Percentiles rank a stretch among this genome's conserved stretches.
These are phyloP conservation scores for Podila clonocystis DNA, from an alignment of 192 early-diverging fungal species.

Conservation along the genomic window DNA sequence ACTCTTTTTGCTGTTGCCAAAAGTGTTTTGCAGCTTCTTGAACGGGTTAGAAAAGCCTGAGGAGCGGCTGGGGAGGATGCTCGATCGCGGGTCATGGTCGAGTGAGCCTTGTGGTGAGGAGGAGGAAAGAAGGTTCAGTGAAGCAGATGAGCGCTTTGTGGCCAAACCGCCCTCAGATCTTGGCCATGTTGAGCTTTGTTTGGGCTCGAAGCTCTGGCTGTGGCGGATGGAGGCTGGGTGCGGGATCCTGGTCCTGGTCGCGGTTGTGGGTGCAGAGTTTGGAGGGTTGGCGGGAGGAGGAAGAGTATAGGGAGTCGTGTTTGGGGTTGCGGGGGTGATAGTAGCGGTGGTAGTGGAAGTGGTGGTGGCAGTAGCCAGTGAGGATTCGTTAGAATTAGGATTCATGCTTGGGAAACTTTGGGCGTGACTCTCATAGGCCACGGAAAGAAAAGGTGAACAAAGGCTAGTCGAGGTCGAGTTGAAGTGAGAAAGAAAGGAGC, in stretches of 20 bases:
- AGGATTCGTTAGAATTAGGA: background rate
- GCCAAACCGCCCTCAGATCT: slow-evolving; percentile 5
- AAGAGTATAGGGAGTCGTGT: background rate
- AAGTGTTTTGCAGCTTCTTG: slow-evolving; percentile 37
- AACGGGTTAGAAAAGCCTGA: slow-evolving; percentile 45
- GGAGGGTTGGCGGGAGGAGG: too few relatives aligned
- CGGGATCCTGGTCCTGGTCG: slow-evolving; percentile 3
- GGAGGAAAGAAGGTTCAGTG: slow-evolving; percentile 19
- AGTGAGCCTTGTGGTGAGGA: slow-evolving; percentile 4
- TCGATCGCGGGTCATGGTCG: slow-evolving; percentile 7
- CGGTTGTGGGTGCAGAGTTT: background rate
- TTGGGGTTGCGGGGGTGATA: background rate
- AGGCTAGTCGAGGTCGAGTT: background rate
- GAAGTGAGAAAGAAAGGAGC: background rate
- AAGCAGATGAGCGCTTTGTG: slow-evolving; percentile 18
- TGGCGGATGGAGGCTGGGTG: slow-evolving; percentile 40
- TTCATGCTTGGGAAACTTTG: background rate
- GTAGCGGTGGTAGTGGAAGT: background rate
- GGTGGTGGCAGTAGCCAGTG: background rate
- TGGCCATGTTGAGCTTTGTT: slow-evolving; percentile 6
- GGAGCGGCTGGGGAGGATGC: slow-evolving; percentile 6
- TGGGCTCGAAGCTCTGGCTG: slow-evolving; percentile 41
- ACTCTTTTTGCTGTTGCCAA: slow-evolving; percentile 22
- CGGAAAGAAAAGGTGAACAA: too few relatives aligned
- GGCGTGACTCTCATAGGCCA: too few relatives aligned